Evolutionary conservation across 495 filamentous ascomycete species (phyloP).

Genomic region (Letharia columbiana): DNA sequence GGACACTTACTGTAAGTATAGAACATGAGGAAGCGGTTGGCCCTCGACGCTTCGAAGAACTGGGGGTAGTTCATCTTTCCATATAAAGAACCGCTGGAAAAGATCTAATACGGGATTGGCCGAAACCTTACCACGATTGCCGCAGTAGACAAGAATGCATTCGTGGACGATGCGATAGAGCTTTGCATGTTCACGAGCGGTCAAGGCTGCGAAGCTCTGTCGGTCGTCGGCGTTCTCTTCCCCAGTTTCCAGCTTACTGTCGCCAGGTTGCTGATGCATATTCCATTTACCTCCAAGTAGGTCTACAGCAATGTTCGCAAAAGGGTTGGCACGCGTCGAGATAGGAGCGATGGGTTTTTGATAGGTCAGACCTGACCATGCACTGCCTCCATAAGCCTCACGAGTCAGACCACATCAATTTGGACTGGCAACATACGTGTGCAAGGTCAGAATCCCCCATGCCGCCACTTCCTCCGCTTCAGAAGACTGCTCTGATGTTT

Average conservation of each 20-base stretch:
- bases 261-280: conserved; percentile 17
- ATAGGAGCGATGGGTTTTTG: conserved; percentile 20
- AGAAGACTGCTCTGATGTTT: conserved; percentile 12
- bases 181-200: conserved; percentile 25
- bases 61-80: conserved; percentile 29
- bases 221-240: neutral
- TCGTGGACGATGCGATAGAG: conserved; percentile 31
- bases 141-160: conserved; percentile 31
- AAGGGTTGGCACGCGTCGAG: conserved; percentile 8
- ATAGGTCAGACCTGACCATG: conserved; percentile 23
- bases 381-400: conserved; percentile 13
- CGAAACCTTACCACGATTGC: conserved; percentile 24
- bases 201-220: conserved; percentile 17
- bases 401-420: neutral
- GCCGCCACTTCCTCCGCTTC: conserved; percentile 18
- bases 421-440: conserved; percentile 19
- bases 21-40: conserved; percentile 32
- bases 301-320: conserved; percentile 10
- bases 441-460: conserved; percentile 23
- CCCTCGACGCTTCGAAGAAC: conserved; percentile 23
- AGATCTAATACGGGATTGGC: conserved; percentile 26
- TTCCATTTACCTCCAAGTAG: conserved; percentile 9
- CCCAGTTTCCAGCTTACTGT: neutral
- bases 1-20: conserved; percentile 31
- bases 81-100: conserved; percentile 28